A percentile compares a stretch with the other conserved stretches of the same genome.
Conservation (phyloP, 495 filamentous ascomycete genomes). For the Xylaria cubensis region DNA sequence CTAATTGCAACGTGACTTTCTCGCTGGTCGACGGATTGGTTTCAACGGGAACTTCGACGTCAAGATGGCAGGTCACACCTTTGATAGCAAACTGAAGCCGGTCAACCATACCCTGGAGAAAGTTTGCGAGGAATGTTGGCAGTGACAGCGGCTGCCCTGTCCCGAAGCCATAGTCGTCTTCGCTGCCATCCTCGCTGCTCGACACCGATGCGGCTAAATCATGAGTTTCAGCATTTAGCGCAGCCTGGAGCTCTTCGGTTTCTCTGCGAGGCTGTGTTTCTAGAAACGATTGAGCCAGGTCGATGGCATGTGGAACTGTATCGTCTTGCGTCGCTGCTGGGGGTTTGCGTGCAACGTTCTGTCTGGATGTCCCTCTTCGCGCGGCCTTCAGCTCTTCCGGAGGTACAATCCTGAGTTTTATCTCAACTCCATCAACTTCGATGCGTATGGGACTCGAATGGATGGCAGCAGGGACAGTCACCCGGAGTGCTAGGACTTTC, state of each 20-base stretch:
- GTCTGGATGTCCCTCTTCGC: constrained; percentile 35
- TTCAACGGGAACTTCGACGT: constrained; percentile 70
- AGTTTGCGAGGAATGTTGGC: constrained; percentile 81
- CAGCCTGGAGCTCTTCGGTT: constrained; percentile 76
- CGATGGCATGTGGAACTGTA: constrained; percentile 74
- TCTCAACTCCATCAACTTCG: constrained; percentile 78
- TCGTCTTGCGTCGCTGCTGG: constrained; percentile 37
- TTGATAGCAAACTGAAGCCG: constrained; percentile 74
- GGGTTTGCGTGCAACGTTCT: constrained; percentile 36
- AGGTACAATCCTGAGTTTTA: constrained; percentile 59
- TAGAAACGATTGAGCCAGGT: constrained; percentile 87
- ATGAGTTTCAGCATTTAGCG: constrained; percentile 70
- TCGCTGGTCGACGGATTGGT: constrained; percentile 56
- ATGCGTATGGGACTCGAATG: constrained; percentile 78
- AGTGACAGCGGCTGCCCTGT: constrained; percentile 75
- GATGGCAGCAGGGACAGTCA: constrained; percentile 83
- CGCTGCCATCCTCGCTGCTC: constrained; percentile 65
- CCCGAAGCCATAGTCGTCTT: constrained; percentile 71
- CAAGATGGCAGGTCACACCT: constrained; percentile 60
- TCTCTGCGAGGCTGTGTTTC: constrained; percentile 78
- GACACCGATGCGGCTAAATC: constrained; percentile 63
- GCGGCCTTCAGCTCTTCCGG: constrained; percentile 37
- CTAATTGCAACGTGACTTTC: constrained; percentile 68
- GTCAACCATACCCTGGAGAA: constrained; percentile 83
- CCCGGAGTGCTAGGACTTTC: constrained; percentile 68